A percentile compares a stretch with the other conserved stretches of the same genome.
phyloP scores from a whole-genome alignment of 306 rosid genomes.

The barrel medic (Medicago truncatula) region MtrunA17r5.0-ANR NC_053046.1:3236001-3236500 shows the following conservation, averaged over 20 bases:
- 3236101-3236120: constrained; percentile 46
- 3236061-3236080: constrained; percentile 45
- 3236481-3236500: constrained; percentile 65
- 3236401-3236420: constrained; percentile 49
- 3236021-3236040: constrained; percentile 50
- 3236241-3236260: constrained; percentile 43
- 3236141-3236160: constrained; percentile 45
- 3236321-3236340: constrained; percentile 60
- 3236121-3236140: constrained; percentile 66
- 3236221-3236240: constrained; percentile 42
- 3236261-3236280: constrained; percentile 50
- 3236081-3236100: constrained; percentile 41
- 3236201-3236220: constrained; percentile 42
- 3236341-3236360: constrained; percentile 67
- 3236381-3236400: constrained; percentile 48
- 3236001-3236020: constrained; percentile 45
- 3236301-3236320: constrained; percentile 51
- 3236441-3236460: constrained; percentile 64
- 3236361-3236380: constrained; percentile 66
- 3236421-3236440: constrained; percentile 41
- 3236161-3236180: constrained; percentile 48
- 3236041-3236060: constrained; percentile 47
- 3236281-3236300: constrained; percentile 67
- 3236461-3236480: constrained; percentile 78
- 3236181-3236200: constrained; percentile 66